These are phyloP conservation scores for Dissoconium aciculare DNA, from an alignment of 2,329 filamentous ascomycete species.

Conservation along the genomic window DNA sequence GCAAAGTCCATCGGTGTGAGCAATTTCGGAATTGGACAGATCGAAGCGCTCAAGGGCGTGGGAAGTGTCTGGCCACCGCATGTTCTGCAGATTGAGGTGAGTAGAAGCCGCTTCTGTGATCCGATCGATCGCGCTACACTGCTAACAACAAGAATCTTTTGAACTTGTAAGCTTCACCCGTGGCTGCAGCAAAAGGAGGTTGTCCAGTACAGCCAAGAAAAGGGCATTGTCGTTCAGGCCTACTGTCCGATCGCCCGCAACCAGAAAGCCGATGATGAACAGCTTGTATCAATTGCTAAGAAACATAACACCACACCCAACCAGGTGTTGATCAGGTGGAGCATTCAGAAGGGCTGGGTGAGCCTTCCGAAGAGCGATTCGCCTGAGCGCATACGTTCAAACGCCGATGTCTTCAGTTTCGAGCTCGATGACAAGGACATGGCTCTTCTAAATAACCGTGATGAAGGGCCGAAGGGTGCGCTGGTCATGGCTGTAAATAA, in stretches of 20 bases:
- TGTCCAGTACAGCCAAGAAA: constrained; percentile 41
- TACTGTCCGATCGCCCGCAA: constrained; percentile 57
- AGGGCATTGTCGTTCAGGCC: constrained; percentile 46
- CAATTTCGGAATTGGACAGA: constrained; percentile 53
- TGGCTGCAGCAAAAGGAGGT: constrained; percentile 52
- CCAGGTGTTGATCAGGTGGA: constrained; percentile 68
- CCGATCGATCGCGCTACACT: no score
- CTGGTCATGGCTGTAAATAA: constrained; percentile 23
- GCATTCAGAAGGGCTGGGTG: constrained; percentile 58
- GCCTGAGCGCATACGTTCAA: constrained; percentile 50
- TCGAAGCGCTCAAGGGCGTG: constrained; percentile 52
- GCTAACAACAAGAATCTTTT: no score
- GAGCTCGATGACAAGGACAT: constrained; percentile 44
- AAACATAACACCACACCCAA: constrained; percentile 61
- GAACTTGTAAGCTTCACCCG: constrained; percentile 61
- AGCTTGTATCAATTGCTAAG: constrained; percentile 47
- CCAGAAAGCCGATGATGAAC: constrained; percentile 54
- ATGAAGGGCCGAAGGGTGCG: constrained; percentile 24
- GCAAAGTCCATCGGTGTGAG: constrained; percentile 55
- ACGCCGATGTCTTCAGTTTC: constrained; percentile 49
- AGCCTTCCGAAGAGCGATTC: constrained; percentile 63
- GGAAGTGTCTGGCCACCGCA: constrained; percentile 55
- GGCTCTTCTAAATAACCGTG: constrained; percentile 36
- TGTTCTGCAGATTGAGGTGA: constrained; percentile 59
- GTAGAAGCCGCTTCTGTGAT: constrained; percentile 13